phyloP scores from a whole-genome alignment of 116 monocot species.

The Zostera marina region DNA sequence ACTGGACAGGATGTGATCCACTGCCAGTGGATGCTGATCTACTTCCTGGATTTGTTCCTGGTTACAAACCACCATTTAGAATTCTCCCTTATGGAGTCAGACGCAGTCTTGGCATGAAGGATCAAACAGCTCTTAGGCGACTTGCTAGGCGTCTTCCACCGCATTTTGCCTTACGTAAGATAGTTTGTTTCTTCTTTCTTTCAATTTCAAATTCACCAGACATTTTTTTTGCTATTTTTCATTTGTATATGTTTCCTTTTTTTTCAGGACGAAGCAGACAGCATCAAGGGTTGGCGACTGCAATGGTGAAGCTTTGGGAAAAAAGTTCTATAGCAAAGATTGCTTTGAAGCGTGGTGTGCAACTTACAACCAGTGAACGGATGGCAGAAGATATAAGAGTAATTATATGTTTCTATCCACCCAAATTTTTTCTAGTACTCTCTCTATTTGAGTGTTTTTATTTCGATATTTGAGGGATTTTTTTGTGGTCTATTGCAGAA shows the following conservation, averaged over 20 bases:
- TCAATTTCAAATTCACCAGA: not conserved
- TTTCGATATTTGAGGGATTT: not conserved
- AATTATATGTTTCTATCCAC: conserved; percentile 3
- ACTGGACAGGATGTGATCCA: conserved; percentile 84
- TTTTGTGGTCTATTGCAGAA: conserved; percentile 33
- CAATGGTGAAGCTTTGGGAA: conserved; percentile 88
- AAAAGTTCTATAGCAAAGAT: conserved; percentile 89
- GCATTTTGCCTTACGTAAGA: conserved; percentile 87
- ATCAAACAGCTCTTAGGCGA: conserved; percentile 54
- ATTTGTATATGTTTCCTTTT: not conserved
- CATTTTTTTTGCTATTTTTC: not conserved
- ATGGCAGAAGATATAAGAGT: conserved; percentile 95
- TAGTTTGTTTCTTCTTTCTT: not conserved
- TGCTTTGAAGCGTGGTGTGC: conserved; percentile 84
- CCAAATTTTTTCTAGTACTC: not conserved
- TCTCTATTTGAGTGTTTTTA: not conserved
- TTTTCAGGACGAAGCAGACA: conserved; percentile 81
- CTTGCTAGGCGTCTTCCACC: conserved; percentile 80
- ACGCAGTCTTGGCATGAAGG: conserved; percentile 47
- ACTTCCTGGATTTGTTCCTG: conserved; percentile 59
- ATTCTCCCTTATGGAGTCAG: conserved; percentile 81
- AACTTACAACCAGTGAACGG: conserved; percentile 86
- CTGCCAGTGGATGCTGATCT: conserved; percentile 94
- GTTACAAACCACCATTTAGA: conserved; percentile 70
- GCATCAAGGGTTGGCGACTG: conserved; percentile 78